A percentile compares a stretch with the other conserved stretches of the same genome.
Conservation (phyloP, 2,329 filamentous ascomycete species). For the Hymenoscyphus fructigenus region DNA sequence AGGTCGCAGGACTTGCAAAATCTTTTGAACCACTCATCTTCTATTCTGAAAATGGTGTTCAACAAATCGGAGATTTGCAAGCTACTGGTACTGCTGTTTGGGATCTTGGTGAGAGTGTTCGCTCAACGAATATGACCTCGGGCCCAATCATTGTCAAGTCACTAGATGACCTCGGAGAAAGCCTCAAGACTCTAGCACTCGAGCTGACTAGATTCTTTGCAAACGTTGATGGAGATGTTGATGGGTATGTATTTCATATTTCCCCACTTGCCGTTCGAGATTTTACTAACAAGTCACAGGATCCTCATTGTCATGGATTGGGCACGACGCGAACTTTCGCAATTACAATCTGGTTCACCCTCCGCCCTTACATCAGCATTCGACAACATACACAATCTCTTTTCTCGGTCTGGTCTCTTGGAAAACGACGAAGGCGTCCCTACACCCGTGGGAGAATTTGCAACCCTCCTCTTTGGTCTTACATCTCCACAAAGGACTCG, state of each 20-base stretch:
- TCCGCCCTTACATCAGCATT: constrained; percentile 69
- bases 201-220: constrained; percentile 92
- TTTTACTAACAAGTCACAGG: constrained; percentile 42
- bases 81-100: constrained; percentile 91
- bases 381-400: constrained; percentile 78
- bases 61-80: constrained; percentile 83
- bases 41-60: constrained; percentile 85
- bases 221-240: constrained; percentile 89
- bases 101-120: constrained; percentile 89
- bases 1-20: constrained; percentile 83
- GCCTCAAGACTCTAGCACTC: constrained; percentile 76
- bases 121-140: constrained; percentile 86
- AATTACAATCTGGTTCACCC: constrained; percentile 60
- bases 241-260: constrained; percentile 54
- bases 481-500: constrained; percentile 79
- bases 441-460: constrained; percentile 66
- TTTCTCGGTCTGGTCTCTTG: constrained; percentile 63
- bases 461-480: constrained; percentile 74
- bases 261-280: background rate
- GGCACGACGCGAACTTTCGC: constrained; percentile 80
- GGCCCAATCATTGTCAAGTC: constrained; percentile 82
- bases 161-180: constrained; percentile 82
- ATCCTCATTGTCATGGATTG: constrained; percentile 96
- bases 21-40: constrained; percentile 94
- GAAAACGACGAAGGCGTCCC: constrained; percentile 56